These are phyloP conservation scores for Metschnikowia amazonensis DNA, from an alignment of 805 yeast genomes.

Conservation along the genomic window DNA sequence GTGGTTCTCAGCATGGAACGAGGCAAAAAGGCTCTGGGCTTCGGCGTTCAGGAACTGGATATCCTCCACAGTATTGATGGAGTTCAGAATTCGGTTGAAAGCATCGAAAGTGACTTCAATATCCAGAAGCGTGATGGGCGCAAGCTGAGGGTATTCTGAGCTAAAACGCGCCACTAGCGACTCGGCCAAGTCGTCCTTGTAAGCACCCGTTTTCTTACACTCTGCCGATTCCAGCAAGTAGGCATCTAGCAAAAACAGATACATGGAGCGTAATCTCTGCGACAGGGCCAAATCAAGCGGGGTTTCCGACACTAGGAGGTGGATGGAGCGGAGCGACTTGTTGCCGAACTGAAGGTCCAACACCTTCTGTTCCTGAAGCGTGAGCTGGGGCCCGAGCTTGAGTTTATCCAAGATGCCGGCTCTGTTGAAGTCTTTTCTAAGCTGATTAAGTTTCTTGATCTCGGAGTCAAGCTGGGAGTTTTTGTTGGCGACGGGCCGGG, in stretches of 20 bases:
- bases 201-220: background rate
- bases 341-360: conserved; percentile 3
- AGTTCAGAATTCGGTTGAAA: conserved; percentile 29
- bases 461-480: conserved; percentile 1
- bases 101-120: conserved; percentile 26
- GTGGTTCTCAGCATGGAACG: background rate
- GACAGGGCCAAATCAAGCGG: conserved; percentile 20
- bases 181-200: conserved; percentile 4
- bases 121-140: conserved; percentile 25
- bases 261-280: conserved; percentile 16
- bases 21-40: conserved; percentile 22
- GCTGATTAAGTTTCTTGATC: conserved; percentile 5
- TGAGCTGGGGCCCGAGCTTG: conserved; percentile 20
- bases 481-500: conserved; percentile 1
- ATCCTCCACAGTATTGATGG: conserved; percentile 24
- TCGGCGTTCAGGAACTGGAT: conserved; percentile 24
- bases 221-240: conserved; percentile 24
- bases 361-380: conserved; percentile 7
- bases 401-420: conserved; percentile 26
- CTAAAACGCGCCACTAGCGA: conserved; percentile 18
- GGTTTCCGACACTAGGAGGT: conserved; percentile 4
- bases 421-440: conserved; percentile 20
- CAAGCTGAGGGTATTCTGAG: conserved; percentile 18
- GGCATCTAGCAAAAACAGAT: conserved; percentile 22
- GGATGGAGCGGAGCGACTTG: background rate